phyloP scores from a whole-genome alignment of 1,139 yeast genomes.

The Torulaspora pretoriensis region DNA sequence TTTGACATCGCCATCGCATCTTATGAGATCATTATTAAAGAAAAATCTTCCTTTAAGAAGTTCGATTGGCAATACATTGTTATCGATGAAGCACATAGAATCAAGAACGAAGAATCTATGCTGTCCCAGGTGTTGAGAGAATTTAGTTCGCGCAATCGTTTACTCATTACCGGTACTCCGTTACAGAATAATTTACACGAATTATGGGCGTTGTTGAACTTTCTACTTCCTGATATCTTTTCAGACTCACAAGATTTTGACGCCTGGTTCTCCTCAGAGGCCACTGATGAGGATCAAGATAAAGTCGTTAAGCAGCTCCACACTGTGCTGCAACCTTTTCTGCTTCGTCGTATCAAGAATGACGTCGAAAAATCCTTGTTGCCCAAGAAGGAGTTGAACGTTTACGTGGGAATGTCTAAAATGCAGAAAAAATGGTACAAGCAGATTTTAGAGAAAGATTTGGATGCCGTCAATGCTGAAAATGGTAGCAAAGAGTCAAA shows the following conservation, averaged over 20 bases:
- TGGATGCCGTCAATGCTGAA: conserved; percentile 93
- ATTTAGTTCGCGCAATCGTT: conserved; percentile 77
- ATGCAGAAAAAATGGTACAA: conserved; percentile 95
- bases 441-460: conserved; percentile 81
- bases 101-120: conserved; percentile 88
- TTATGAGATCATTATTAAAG: conserved; percentile 88
- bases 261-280: conserved; percentile 67
- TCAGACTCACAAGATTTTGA: conserved; percentile 87
- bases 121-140: conserved; percentile 85
- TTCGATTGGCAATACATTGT: conserved; percentile 91
- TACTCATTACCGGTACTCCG: conserved; percentile 94
- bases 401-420: conserved; percentile 89
- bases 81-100: conserved; percentile 95
- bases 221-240: conserved; percentile 88
- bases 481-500: conserved; percentile 87
- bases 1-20: conserved; percentile 90
- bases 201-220: conserved; percentile 89
- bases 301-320: conserved; percentile 80
- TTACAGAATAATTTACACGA: conserved; percentile 92
- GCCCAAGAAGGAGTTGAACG: conserved; percentile 85
- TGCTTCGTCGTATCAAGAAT: conserved; percentile 81
- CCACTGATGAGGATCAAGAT: conserved; percentile 57
- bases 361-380: conserved; percentile 89
- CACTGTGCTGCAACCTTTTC: conserved; percentile 79
- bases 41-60: conserved; percentile 73